These are phyloP conservation scores for Forsythia viridissima DNA, from an alignment of 257 asterid genomes.

Conservation along the genomic window DNA sequence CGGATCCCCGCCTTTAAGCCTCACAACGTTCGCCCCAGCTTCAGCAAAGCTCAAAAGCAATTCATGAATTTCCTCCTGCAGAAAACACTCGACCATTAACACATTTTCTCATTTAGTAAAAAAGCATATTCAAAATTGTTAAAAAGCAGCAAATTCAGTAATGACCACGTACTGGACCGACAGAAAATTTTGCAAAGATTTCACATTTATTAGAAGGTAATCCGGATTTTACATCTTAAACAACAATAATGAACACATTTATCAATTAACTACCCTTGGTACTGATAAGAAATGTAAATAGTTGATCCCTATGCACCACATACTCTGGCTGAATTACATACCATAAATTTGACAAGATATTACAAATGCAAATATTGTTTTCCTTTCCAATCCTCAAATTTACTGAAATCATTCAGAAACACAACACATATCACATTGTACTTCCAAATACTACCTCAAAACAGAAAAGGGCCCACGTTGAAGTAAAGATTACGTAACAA, in stretches of 20 bases:
- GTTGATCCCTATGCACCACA: too few relatives aligned
- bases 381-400: not conserved
- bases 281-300: not conserved
- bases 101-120: not conserved
- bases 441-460: not conserved
- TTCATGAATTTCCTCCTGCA: conserved; percentile 94
- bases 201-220: too few relatives aligned
- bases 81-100: conserved; percentile 22
- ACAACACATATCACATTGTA: not conserved
- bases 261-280: not conserved
- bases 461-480: not conserved
- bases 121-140: not conserved
- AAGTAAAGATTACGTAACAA: not conserved
- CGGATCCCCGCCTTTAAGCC: conserved; percentile 99
- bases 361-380: not conserved
- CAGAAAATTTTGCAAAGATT: too few relatives aligned
- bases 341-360: not conserved
- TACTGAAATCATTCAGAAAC: not conserved
- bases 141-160: not conserved
- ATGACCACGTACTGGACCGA: too few relatives aligned
- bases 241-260: not conserved
- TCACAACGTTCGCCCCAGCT: conserved; percentile 93
- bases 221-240: not conserved
- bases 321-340: not conserved
- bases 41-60: conserved; percentile 94